Conservation (phyloP, 169 alveolate genomes). For the Eimeria praecox region DNA sequence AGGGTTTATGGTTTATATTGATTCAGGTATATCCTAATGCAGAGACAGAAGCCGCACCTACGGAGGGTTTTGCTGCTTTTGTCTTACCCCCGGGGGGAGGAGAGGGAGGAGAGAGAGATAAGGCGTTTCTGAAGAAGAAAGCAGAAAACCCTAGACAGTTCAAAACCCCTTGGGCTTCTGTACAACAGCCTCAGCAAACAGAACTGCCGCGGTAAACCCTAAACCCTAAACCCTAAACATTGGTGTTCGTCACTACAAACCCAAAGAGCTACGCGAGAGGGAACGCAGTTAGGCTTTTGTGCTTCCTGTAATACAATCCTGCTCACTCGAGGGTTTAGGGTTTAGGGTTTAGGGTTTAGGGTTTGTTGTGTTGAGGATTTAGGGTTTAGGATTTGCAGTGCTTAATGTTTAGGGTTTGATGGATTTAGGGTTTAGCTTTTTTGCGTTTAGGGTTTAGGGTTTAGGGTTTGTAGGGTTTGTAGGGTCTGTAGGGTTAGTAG, state of each 20-base stretch:
- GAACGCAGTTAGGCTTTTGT: background rate
- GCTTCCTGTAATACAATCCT: background rate
- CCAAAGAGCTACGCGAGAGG: background rate
- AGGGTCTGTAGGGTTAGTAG: conserved; percentile 4
- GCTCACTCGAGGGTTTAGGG: background rate
- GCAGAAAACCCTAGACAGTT: background rate
- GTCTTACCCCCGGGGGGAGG: conserved; percentile 20
- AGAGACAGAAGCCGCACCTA: background rate
- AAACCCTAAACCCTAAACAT: conserved; percentile 26
- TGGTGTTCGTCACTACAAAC: background rate
- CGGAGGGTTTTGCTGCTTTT: conserved; percentile 14
- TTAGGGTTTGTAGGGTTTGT: conserved; percentile 45
- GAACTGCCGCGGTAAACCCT: conserved; percentile 33
- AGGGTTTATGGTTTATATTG: background rate
- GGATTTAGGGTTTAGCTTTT: too few species aligned
- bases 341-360: background rate
- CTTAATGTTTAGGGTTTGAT: background rate
- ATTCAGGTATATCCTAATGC: background rate
- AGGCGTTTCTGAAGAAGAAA: background rate
- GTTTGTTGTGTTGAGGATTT: background rate
- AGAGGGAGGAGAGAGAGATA: background rate
- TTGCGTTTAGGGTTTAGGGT: conserved; percentile 41
- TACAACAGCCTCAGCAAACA: background rate
- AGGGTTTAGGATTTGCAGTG: background rate
- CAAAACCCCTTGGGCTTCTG: conserved; percentile 24